A percentile compares a stretch with the other conserved stretches of the same genome.
Evolutionary conservation across 2,329 filamentous ascomycete genomes (phyloP).

Genomic region (Penicillium sp.): DNA sequence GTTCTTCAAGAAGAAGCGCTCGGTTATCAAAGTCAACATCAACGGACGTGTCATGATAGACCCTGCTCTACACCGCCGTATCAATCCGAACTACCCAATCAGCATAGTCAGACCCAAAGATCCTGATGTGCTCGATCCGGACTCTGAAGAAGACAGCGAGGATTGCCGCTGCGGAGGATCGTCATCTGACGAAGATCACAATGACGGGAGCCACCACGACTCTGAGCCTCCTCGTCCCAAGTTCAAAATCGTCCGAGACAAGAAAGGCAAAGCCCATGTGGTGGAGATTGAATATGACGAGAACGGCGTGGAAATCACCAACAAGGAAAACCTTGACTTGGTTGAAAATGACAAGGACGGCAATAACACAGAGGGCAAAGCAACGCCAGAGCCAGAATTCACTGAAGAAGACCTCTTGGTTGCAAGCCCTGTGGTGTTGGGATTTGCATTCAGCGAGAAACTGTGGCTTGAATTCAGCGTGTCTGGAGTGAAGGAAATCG

Average conservation of each 20-base stretch:
- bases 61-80: slow-evolving; percentile 72
- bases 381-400: slow-evolving; percentile 51
- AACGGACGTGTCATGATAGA: slow-evolving; percentile 88
- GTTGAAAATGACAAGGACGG: slow-evolving; percentile 38
- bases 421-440: slow-evolving; percentile 77
- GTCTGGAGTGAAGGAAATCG: slow-evolving; percentile 72
- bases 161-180: slow-evolving; percentile 36
- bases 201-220: slow-evolving; percentile 30
- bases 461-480: slow-evolving; percentile 86
- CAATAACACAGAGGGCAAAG: slow-evolving; percentile 15
- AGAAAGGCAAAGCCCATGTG: slow-evolving; percentile 49
- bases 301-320: slow-evolving; percentile 51
- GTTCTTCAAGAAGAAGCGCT: slow-evolving; percentile 76
- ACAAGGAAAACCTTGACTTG: slow-evolving; percentile 55
- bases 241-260: slow-evolving; percentile 53
- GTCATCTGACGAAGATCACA: slow-evolving; percentile 34
- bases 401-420: slow-evolving; percentile 81
- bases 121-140: slow-evolving; percentile 53
- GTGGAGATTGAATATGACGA: slow-evolving; percentile 55
- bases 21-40: slow-evolving; percentile 74
- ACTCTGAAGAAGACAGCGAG: slow-evolving; percentile 35
- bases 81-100: slow-evolving; percentile 81
- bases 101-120: slow-evolving; percentile 71
- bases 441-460: slow-evolving; percentile 84
- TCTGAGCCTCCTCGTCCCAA: slow-evolving; percentile 36